A percentile compares a stretch with the other conserved stretches of the same genome.
phyloP scores from a whole-genome alignment of 306 rosid genomes.

The Betula pendula region DNA sequence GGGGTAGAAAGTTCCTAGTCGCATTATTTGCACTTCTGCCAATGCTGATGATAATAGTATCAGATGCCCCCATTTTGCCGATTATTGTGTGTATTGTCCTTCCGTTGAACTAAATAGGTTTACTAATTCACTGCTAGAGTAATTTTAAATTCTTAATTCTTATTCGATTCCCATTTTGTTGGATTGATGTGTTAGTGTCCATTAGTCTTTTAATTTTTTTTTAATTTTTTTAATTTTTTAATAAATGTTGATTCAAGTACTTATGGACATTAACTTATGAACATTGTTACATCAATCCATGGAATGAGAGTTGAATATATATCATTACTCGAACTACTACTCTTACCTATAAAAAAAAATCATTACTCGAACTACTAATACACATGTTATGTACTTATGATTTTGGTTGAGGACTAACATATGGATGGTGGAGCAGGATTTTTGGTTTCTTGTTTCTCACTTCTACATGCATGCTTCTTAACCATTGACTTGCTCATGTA shows the following conservation, averaged over 20 bases:
- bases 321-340: too few relatives aligned
- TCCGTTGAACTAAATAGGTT: neutral
- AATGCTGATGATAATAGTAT: neutral
- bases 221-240: too few relatives aligned
- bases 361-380: neutral
- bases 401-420: neutral
- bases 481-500: neutral
- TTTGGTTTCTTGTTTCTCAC: neutral
- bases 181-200: too few relatives aligned
- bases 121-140: neutral
- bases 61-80: too few relatives aligned
- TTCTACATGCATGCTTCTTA: neutral
- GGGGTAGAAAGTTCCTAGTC: neutral
- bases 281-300: too few relatives aligned
- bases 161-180: too few relatives aligned
- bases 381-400: neutral
- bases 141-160: too few relatives aligned
- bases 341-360: too few relatives aligned
- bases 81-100: neutral
- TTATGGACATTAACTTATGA: too few relatives aligned
- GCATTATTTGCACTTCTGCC: neutral
- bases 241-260: too few relatives aligned
- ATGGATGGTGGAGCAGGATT: neutral
- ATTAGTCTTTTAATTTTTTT: too few relatives aligned
- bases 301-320: too few relatives aligned